Conservation (phyloP, 495 filamentous ascomycete genomes). For the Peziza echinospora region DNA sequence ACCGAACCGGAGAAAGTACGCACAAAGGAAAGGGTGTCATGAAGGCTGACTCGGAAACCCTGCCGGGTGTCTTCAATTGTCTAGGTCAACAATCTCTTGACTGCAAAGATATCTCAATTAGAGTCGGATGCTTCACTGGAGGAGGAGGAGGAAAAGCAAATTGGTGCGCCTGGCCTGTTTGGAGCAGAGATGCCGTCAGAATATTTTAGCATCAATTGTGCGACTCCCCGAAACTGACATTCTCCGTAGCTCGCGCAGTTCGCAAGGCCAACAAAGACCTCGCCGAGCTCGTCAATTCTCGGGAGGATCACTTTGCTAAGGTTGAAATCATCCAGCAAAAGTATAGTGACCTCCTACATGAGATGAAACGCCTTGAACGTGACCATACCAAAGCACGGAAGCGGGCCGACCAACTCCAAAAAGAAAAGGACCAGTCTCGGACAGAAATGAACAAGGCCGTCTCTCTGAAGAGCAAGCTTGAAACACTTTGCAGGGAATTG, state of each 20-base stretch:
- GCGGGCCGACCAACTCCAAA: slow-evolving; percentile 79
- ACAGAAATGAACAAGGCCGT: slow-evolving; percentile 73
- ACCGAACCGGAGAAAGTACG: not conserved
- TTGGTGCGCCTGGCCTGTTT: slow-evolving; percentile 40
- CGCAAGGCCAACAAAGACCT: slow-evolving; percentile 77
- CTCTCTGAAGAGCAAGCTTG: slow-evolving; percentile 76
- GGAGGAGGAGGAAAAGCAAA: slow-evolving; percentile 87
- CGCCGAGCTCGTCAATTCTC: slow-evolving; percentile 18
- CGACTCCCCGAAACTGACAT: not conserved
- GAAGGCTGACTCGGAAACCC: not conserved
- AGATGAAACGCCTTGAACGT: slow-evolving; percentile 86
- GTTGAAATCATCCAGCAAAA: slow-evolving; percentile 77
- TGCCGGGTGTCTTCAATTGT: not conserved
- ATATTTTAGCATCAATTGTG: slow-evolving; percentile 6
- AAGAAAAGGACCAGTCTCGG: slow-evolving; percentile 77
- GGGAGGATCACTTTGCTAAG: slow-evolving; percentile 25
- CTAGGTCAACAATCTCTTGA: slow-evolving; percentile 45
- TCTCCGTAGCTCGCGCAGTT: slow-evolving; percentile 50
- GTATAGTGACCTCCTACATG: slow-evolving; percentile 70
- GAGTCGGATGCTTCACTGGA: slow-evolving; percentile 82
- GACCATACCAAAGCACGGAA: slow-evolving; percentile 93
- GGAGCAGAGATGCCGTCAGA: not conserved
- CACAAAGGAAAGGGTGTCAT: slow-evolving; percentile 6
- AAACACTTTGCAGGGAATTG: slow-evolving; percentile 79
- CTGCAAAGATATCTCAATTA: slow-evolving; percentile 84